These are phyloP conservation scores for Penstemon davidsonii DNA, from an alignment of 257 asterid genomes.

Conservation along the genomic window DNA sequence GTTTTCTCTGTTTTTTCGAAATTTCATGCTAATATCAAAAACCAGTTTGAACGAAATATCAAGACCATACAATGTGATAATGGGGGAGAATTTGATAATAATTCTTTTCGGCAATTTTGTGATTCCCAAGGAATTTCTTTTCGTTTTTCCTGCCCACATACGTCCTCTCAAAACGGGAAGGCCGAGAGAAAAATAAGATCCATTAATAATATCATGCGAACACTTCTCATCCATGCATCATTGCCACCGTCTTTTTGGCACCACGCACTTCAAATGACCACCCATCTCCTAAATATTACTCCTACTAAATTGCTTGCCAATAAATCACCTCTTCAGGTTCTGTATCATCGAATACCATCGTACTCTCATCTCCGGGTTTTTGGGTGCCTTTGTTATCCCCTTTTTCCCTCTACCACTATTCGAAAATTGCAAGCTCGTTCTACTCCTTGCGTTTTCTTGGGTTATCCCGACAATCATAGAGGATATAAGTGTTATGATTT, in stretches of 20 bases:
- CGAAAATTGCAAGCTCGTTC: conserved; percentile 14
- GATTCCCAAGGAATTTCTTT: neutral
- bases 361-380: neutral
- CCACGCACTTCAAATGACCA: neutral
- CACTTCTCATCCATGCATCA: neutral
- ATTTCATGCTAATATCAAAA: neutral
- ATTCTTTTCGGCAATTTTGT: neutral
- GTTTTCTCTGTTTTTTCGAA: neutral
- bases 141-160: conserved; percentile 12
- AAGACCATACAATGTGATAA: neutral
- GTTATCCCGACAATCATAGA: neutral
- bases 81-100: neutral
- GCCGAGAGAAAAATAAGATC: conserved; percentile 3
- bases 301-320: neutral
- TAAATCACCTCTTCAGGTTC: conserved; percentile 3
- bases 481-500: conserved; percentile 2
- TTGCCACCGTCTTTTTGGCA: neutral
- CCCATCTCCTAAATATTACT: neutral
- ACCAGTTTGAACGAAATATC: neutral
- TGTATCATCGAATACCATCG: neutral
- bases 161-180: conserved; percentile 21
- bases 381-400: conserved; percentile 21
- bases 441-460: conserved; percentile 18
- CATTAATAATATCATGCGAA: neutral
- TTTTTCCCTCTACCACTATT: conserved; percentile 10